These are phyloP conservation scores for Elsinoe perseae DNA, from an alignment of 2,329 filamentous ascomycete genomes.

Conservation along the genomic window DNA sequence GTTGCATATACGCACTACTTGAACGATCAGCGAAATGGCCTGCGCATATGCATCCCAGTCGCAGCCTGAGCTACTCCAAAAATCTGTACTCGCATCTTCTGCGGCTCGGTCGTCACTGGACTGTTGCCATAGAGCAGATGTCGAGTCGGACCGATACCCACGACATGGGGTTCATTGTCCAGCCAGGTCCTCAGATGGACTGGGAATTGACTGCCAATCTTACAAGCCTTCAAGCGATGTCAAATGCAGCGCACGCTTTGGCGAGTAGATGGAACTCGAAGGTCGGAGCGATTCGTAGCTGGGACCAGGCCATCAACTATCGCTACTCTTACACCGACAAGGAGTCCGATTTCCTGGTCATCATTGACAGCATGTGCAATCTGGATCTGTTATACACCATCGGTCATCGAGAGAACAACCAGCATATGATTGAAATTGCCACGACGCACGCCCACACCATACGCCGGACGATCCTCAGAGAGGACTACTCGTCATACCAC, in stretches of 20 bases:
- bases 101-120: neutral
- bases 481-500: slow-evolving; percentile 35
- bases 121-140: slow-evolving; percentile 2
- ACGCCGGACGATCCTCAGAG: slow-evolving; percentile 30
- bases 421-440: slow-evolving; percentile 31
- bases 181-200: slow-evolving; percentile 40
- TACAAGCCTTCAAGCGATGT: slow-evolving; percentile 35
- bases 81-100: neutral
- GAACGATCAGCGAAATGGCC: slow-evolving; percentile 1
- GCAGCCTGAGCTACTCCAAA: neutral
- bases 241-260: slow-evolving; percentile 40
- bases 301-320: slow-evolving; percentile 38
- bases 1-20: neutral
- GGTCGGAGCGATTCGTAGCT: slow-evolving; percentile 42
- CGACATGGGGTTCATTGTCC: slow-evolving; percentile 49
- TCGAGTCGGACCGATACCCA: slow-evolving; percentile 43
- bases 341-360: slow-evolving; percentile 34
- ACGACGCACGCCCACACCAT: slow-evolving; percentile 34
- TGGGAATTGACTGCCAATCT: slow-evolving; percentile 41
- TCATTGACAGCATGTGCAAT: slow-evolving; percentile 36
- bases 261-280: slow-evolving; percentile 37
- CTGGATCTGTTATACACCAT: neutral
- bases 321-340: slow-evolving; percentile 33
- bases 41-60: neutral
- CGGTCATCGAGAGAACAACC: slow-evolving; percentile 17